Percentiles rank a stretch among this genome's conserved stretches.
Evolutionary conservation across 1,284 basidiomycete genomes (phyloP).

Genomic region (Sanguinoderma infundibulare): DNA sequence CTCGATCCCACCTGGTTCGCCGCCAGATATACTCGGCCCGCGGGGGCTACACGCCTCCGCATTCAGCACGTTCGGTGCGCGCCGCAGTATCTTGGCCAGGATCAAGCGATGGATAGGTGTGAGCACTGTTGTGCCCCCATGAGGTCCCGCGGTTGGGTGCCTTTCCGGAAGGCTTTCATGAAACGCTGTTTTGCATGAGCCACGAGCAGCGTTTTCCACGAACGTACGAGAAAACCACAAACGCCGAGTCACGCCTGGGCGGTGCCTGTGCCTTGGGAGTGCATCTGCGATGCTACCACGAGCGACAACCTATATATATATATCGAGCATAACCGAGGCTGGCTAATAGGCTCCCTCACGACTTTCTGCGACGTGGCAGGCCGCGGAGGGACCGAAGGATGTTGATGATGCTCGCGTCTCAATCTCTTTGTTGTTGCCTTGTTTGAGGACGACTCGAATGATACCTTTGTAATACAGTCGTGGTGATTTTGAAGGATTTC

Average conservation of each 20-base stretch:
- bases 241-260: no score
- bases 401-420: background rate
- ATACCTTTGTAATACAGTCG: background rate
- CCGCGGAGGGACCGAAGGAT: background rate
- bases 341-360: background rate
- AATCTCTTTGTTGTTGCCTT: background rate
- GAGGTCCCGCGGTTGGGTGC: background rate
- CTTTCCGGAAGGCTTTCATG: background rate
- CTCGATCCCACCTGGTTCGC: background rate
- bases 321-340: background rate
- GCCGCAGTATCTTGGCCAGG: background rate
- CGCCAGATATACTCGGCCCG: background rate
- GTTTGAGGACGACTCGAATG: background rate
- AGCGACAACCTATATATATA: background rate
- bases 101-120: no score
- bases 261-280: background rate
- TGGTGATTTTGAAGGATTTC: background rate
- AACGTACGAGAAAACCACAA: no score
- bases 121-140: background rate
- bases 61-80: background rate
- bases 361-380: background rate
- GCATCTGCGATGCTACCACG: background rate
- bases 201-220: background rate
- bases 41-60: background rate
- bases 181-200: background rate